Conservation (phyloP, 768 basidiomycete species). For the Albatrellus ellisii region DNA sequence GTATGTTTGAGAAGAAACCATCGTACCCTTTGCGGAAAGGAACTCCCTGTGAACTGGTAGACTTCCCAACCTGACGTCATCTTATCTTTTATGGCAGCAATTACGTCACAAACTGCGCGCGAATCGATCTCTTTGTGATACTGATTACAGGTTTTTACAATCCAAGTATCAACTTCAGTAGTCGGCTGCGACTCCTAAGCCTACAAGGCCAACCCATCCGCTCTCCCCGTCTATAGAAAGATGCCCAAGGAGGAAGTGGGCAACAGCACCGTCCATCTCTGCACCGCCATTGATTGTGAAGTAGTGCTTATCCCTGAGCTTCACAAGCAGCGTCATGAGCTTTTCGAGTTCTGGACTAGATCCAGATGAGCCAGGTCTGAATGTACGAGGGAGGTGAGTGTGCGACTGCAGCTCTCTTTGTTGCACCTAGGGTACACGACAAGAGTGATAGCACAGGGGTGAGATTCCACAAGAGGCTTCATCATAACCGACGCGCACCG, state of each 20-base stretch:
- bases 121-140: no score
- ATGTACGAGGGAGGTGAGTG: constrained; percentile 7
- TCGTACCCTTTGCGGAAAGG: background rate
- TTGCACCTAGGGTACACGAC: constrained; percentile 6
- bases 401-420: constrained; percentile 6
- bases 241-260: constrained; percentile 11
- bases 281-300: constrained; percentile 1
- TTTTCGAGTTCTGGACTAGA: constrained; percentile 5
- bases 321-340: constrained; percentile 8
- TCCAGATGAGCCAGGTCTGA: background rate
- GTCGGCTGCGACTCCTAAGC: constrained; percentile 7
- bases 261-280: background rate
- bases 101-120: no score
- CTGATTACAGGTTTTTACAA: background rate
- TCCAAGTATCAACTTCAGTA: background rate
- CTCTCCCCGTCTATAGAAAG: constrained; percentile 7
- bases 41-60: background rate
- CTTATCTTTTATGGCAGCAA: no score
- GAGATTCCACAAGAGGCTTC: background rate
- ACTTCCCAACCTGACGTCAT: no score
- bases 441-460: background rate
- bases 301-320: constrained; percentile 8
- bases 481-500: constrained; percentile 4
- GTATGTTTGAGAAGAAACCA: constrained; percentile 3
- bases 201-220: constrained; percentile 12